Conservation (phyloP, 2,329 filamentous ascomycete genomes). For the Periconia sp. region DNA sequence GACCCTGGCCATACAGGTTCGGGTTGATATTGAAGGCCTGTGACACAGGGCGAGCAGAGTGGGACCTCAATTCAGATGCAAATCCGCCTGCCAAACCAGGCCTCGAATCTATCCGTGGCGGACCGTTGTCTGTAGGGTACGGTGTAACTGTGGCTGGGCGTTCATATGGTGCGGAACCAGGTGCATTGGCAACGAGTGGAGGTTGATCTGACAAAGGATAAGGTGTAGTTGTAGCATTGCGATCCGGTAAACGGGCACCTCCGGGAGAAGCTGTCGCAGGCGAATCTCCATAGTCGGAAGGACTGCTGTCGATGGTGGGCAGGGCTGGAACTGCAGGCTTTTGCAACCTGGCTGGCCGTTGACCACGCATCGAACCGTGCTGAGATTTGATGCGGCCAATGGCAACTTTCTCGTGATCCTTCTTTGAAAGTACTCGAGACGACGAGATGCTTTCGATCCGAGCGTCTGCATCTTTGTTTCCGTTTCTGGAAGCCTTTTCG, state of each 20-base stretch:
- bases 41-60: constrained; percentile 53
- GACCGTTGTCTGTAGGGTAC: constrained; percentile 72
- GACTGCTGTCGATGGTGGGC: constrained; percentile 48
- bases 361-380: constrained; percentile 59
- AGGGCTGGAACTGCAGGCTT: constrained; percentile 44
- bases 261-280: constrained; percentile 23
- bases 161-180: constrained; percentile 36
- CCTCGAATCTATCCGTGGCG: constrained; percentile 52
- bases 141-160: constrained; percentile 66
- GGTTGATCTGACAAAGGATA: constrained; percentile 54
- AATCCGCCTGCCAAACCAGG: constrained; percentile 47
- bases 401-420: constrained; percentile 91
- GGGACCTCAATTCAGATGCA: constrained; percentile 55
- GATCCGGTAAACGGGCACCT: constrained; percentile 31
- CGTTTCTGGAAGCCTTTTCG: constrained; percentile 82
- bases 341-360: constrained; percentile 53
- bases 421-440: constrained; percentile 83
- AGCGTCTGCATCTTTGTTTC: constrained; percentile 84
- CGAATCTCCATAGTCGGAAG: constrained; percentile 41
- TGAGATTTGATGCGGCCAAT: constrained; percentile 78
- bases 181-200: constrained; percentile 32
- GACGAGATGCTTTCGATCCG: constrained; percentile 84
- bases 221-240: constrained; percentile 47
- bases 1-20: constrained; percentile 41
- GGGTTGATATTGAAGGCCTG: constrained; percentile 60